These are phyloP conservation scores for Carpinus fangiana DNA, from an alignment of 306 rosid species.

Conservation along the genomic window DNA sequence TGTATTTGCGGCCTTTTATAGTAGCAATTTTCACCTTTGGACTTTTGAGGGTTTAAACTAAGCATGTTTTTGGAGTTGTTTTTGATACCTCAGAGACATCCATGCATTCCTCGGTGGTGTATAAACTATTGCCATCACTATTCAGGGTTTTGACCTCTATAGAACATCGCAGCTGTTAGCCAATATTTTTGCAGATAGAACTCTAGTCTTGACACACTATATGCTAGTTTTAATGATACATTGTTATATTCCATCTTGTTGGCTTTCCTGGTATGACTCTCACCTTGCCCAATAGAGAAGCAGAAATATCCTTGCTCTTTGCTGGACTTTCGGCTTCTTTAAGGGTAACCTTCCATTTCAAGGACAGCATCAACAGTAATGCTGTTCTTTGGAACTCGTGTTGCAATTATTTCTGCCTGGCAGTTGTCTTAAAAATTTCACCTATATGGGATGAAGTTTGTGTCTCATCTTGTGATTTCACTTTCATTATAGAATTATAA, in stretches of 20 bases:
- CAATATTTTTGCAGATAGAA: background rate
- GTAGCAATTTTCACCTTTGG: conserved; percentile 4
- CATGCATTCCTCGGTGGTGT: conserved; percentile 8
- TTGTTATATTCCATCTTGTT: background rate
- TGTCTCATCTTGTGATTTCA: background rate
- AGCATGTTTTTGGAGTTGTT: conserved; percentile 1
- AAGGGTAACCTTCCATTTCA: background rate
- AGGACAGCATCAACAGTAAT: background rate
- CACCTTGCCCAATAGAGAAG: background rate
- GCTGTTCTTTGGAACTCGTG: background rate
- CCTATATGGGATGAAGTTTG: background rate
- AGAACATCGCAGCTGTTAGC: background rate
- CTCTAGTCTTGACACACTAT: background rate
- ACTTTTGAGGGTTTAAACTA: conserved; percentile 3
- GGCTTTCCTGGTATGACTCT: background rate
- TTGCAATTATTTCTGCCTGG: background rate
- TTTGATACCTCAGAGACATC: background rate
- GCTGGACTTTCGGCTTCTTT: background rate
- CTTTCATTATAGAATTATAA: background rate
- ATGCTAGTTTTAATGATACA: background rate
- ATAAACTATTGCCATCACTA: background rate
- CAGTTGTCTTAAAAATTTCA: background rate
- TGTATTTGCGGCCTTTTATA: background rate
- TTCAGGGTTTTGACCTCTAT: background rate
- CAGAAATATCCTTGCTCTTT: background rate